Conservation (phyloP, 306 rosid species). For the Casuarina cunninghamiana region DNA sequence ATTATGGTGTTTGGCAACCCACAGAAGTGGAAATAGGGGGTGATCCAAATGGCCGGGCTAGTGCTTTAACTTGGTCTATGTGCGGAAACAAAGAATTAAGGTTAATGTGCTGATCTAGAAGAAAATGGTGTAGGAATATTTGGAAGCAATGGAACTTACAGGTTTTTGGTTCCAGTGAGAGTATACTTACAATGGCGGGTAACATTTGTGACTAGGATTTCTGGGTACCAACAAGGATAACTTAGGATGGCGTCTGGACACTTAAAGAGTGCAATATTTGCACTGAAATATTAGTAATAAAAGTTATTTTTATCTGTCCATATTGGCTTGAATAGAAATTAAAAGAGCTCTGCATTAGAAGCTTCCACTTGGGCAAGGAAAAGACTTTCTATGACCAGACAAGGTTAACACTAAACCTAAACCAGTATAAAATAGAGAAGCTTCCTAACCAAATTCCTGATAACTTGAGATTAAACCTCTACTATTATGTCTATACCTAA, state of each 20-base stretch:
- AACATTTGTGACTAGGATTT: no score
- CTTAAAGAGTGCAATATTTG: no score
- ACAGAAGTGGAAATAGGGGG: neutral
- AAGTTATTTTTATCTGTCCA: no score
- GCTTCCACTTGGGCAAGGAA: no score
- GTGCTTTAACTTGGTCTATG: conserved; percentile 3
- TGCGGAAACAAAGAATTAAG: neutral
- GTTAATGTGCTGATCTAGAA: neutral
- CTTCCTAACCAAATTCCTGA: neutral
- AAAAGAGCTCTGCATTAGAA: no score
- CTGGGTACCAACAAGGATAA: no score
- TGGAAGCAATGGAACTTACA: neutral
- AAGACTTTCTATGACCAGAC: no score
- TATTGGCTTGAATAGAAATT: no score
- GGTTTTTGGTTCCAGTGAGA: neutral
- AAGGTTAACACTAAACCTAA: neutral
- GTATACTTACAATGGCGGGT: no score
- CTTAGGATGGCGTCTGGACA: no score
- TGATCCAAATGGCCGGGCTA: neutral
- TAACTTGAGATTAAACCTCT: neutral
- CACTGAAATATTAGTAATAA: no score
- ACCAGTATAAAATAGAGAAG: neutral
- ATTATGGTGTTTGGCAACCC: neutral
- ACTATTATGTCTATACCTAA: neutral
- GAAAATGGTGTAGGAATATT: neutral